phyloP scores from a whole-genome alignment of 495 filamentous ascomycete species.

The Penicillium argentinense region DNA sequence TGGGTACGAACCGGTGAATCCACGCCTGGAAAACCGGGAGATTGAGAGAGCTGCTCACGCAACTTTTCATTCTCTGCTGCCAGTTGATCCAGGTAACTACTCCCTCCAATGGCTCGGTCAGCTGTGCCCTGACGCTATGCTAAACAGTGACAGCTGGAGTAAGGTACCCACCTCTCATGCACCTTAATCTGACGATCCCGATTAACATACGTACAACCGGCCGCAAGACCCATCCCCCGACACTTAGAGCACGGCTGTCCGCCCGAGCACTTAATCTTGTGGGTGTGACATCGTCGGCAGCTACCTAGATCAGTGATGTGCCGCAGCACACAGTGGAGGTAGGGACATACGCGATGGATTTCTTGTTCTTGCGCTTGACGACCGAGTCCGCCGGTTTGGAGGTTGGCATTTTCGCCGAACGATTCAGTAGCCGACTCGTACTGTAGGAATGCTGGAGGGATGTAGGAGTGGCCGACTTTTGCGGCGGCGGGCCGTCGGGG shows the following conservation, averaged over 20 bases:
- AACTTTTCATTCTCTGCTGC: conserved; percentile 25
- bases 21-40: conserved; percentile 1
- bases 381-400: conserved; percentile 1
- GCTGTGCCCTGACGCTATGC: too few relatives aligned
- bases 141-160: too few relatives aligned
- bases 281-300: conserved; percentile 35
- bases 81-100: conserved; percentile 30
- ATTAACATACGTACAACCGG: conserved; percentile 33
- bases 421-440: too few relatives aligned
- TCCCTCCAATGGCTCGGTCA: too few relatives aligned
- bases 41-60: conserved; percentile 19
- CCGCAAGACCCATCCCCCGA: conserved; percentile 18
- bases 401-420: conserved; percentile 1
- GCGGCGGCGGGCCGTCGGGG: conserved; percentile 6
- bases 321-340: not conserved
- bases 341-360: conserved; percentile 28
- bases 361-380: conserved; percentile 26
- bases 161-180: conserved; percentile 33
- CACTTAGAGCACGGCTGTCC: conserved; percentile 35
- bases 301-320: conserved; percentile 11
- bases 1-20: not conserved
- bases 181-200: conserved; percentile 37
- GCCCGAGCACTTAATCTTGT: conserved; percentile 41
- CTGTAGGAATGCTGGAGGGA: too few relatives aligned
- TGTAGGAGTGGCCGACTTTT: too few relatives aligned